Percentiles rank a stretch among this genome's conserved stretches.
Conservation (phyloP, 2,329 filamentous ascomycete species). For the Aspergillus jensenii region DNA sequence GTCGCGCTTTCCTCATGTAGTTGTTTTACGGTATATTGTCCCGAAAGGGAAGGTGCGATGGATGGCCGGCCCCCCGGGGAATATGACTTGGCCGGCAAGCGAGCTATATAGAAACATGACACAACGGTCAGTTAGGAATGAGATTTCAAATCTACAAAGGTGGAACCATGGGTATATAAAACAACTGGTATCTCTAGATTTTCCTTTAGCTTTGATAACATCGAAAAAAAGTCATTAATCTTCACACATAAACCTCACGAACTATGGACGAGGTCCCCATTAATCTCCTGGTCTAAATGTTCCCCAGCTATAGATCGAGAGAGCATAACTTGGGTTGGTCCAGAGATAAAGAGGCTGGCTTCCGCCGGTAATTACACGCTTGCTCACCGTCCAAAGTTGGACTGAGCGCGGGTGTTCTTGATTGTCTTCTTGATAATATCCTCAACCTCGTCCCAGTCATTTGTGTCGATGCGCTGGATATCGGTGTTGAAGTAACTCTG, state of each 20-base stretch:
- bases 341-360: background rate
- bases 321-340: background rate
- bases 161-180: background rate
- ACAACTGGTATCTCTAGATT: slow-evolving; percentile 35
- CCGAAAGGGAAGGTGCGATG: too few relatives aligned
- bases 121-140: background rate
- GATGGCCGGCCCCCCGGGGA: too few relatives aligned
- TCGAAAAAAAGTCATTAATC: slow-evolving; percentile 28
- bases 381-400: slow-evolving; percentile 31
- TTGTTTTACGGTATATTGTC: too few relatives aligned
- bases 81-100: too few relatives aligned
- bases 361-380: background rate
- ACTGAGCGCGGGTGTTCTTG: slow-evolving; percentile 54
- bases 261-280: slow-evolving; percentile 5
- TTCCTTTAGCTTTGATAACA: slow-evolving; percentile 18
- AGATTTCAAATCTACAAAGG: background rate
- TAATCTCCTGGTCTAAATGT: background rate
- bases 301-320: background rate
- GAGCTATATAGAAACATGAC: too few relatives aligned
- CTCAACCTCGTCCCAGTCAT: slow-evolving; percentile 91
- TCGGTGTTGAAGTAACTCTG: slow-evolving; percentile 76
- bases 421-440: slow-evolving; percentile 77
- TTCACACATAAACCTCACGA: slow-evolving; percentile 25
- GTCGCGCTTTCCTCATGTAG: too few relatives aligned
- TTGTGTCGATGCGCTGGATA: slow-evolving; percentile 75